These are phyloP conservation scores for Cercospora citrullina DNA, from an alignment of 2,329 filamentous ascomycete species.

Conservation along the genomic window DNA sequence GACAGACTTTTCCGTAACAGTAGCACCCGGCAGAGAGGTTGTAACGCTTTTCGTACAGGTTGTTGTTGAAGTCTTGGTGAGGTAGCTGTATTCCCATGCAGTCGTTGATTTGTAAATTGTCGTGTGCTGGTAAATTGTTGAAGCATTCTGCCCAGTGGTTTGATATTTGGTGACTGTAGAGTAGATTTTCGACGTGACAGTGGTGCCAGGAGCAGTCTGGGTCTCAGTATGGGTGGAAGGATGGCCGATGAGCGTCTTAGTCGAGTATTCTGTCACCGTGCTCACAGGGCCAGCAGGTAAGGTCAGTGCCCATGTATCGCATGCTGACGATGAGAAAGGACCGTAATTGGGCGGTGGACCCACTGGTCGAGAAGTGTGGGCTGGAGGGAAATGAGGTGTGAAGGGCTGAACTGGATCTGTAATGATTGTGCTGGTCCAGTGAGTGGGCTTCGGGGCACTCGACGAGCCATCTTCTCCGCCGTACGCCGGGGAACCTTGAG, in stretches of 20 bases:
- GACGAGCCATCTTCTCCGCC: background rate
- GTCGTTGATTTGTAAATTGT: background rate
- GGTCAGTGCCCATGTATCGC: background rate
- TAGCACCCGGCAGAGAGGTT: background rate
- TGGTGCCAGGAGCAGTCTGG: background rate
- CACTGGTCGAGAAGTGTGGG: background rate
- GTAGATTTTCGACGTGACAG: background rate
- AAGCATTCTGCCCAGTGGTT: background rate
- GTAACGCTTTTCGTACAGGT: background rate
- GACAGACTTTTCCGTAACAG: background rate
- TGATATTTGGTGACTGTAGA: background rate
- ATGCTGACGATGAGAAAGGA: background rate
- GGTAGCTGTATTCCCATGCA: background rate
- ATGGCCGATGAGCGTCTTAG: background rate
- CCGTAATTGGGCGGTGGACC: background rate
- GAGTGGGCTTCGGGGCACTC: background rate
- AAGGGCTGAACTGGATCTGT: background rate
- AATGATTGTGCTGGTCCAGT: background rate
- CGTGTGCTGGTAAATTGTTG: background rate
- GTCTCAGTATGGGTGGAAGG: background rate
- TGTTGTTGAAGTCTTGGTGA: background rate
- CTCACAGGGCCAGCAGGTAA: background rate
- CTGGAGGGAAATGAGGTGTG: background rate
- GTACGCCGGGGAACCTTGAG: background rate
- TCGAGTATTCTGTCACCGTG: background rate